Percentiles rank a stretch among this genome's conserved stretches.
phyloP scores from a whole-genome alignment of 495 filamentous ascomycete genomes.

The Letharia lupina region DNA sequence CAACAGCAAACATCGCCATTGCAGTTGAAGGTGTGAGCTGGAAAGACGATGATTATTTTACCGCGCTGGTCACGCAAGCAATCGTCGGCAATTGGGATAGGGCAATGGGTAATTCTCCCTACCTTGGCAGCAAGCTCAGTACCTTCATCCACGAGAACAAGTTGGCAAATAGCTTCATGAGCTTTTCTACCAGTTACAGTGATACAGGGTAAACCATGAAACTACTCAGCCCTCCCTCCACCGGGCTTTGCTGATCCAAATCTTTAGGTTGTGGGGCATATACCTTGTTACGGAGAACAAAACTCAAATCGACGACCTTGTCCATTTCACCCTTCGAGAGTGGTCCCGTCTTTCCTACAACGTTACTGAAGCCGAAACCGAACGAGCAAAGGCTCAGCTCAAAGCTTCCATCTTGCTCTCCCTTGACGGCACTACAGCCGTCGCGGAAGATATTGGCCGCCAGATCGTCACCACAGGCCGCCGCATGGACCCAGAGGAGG shows the following conservation, averaged over 20 bases:
- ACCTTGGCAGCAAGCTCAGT: conserved; percentile 97
- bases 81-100: conserved; percentile 99
- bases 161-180: conserved; percentile 99
- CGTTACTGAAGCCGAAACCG: conserved; percentile 82
- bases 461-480: conserved; percentile 97
- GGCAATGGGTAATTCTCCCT: conserved; percentile 91
- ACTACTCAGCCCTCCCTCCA: conserved; percentile 2
- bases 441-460: conserved; percentile 96
- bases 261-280: conserved; percentile 89
- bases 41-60: conserved; percentile 99
- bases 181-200: conserved; percentile 98
- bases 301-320: conserved; percentile 80
- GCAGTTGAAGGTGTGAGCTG: conserved; percentile 99
- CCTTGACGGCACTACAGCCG: conserved; percentile 92
- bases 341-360: conserved; percentile 85
- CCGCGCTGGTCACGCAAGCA: conserved; percentile 90
- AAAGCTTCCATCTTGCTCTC: conserved; percentile 96
- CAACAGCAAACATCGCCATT: conserved; percentile 94
- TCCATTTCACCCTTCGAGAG: conserved; percentile 97
- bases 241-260: conserved; percentile 13
- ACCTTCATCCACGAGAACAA: conserved; percentile 83
- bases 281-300: conserved; percentile 92
- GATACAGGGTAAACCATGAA: conserved; percentile 75
- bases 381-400: conserved; percentile 98
- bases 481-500: conserved; percentile 82